phyloP scores from a whole-genome alignment of 768 basidiomycete species.

The Hebeloma cylindrosporum region DNA sequence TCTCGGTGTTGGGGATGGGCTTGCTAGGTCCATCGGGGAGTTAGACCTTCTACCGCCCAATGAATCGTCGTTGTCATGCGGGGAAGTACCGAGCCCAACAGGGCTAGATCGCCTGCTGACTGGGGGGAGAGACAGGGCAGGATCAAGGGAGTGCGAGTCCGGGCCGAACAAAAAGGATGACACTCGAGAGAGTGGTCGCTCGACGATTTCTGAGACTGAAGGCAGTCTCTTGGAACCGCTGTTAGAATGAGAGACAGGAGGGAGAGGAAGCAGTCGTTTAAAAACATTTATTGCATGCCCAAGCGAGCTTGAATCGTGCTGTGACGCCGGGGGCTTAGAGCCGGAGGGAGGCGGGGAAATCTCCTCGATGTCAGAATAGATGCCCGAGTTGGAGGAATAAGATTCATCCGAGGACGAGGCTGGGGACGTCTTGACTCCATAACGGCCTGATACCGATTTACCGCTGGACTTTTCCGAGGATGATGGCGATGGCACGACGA shows the following conservation, averaged over 20 bases:
- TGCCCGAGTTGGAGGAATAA: constrained; percentile 29
- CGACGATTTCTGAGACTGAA: constrained; percentile 23
- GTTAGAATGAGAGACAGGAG: constrained; percentile 20
- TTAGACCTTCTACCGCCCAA: no score
- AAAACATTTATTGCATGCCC: constrained; percentile 32
- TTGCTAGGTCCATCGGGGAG: constrained; percentile 50
- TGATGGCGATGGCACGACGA: constrained; percentile 28
- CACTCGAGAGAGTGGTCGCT: constrained; percentile 13
- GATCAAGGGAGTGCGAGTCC: background rate
- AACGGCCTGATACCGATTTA: constrained; percentile 55
- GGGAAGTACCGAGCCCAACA: constrained; percentile 10
- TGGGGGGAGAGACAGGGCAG: background rate
- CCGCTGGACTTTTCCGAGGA: constrained; percentile 9
- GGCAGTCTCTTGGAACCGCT: constrained; percentile 17
- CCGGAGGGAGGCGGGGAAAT: constrained; percentile 31
- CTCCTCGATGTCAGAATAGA: constrained; percentile 58
- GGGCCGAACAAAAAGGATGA: constrained; percentile 16
- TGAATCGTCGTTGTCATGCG: constrained; percentile 15
- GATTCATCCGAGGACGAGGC: constrained; percentile 48
- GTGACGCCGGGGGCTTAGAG: constrained; percentile 24
- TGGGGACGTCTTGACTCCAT: constrained; percentile 54
- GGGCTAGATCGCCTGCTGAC: background rate
- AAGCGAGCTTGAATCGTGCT: constrained; percentile 15
- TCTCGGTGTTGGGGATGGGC: constrained; percentile 28
- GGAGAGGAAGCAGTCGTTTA: constrained; percentile 33